phyloP scores from a whole-genome alignment of 2,329 filamentous ascomycete genomes.

The Alternaria alternata region DNA sequence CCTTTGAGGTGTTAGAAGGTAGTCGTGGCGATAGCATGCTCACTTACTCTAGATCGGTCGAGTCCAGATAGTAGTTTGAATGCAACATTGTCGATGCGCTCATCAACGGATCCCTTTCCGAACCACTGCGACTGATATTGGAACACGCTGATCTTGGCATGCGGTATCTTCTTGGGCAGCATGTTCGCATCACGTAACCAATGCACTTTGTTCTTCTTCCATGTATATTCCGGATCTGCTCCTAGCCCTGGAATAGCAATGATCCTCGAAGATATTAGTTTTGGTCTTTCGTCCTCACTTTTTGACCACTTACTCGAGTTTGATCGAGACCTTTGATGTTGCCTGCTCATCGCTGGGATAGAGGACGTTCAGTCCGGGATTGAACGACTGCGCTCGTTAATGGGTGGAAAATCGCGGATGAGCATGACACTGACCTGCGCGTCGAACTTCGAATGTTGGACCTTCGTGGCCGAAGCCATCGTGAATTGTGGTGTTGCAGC shows the following conservation, averaged over 20 bases:
- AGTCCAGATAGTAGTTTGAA: slow-evolving; percentile 33
- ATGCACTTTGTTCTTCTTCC: slow-evolving; percentile 34
- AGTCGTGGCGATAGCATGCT: not conserved
- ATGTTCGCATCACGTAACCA: slow-evolving; percentile 43
- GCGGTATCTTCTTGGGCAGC: slow-evolving; percentile 37
- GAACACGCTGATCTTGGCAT: slow-evolving; percentile 41
- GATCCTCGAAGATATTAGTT: slow-evolving; percentile 27
- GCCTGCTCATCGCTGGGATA: slow-evolving; percentile 26
- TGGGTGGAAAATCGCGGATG: not conserved
- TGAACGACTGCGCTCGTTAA: slow-evolving; percentile 19
- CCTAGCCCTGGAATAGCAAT: slow-evolving; percentile 43
- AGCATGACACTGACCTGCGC: slow-evolving; percentile 15
- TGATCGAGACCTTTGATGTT: slow-evolving; percentile 15
- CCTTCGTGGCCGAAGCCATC: slow-evolving; percentile 24
- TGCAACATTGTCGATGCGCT: slow-evolving; percentile 39
- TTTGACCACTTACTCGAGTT: slow-evolving; percentile 21
- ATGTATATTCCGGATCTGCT: slow-evolving; percentile 40
- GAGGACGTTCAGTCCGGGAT: slow-evolving; percentile 23
- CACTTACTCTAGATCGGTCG: slow-evolving; percentile 22
- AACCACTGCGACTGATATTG: slow-evolving; percentile 43
- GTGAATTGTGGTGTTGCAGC: not conserved
- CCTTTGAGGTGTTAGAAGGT: slow-evolving; percentile 18
- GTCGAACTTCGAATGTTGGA: slow-evolving; percentile 28
- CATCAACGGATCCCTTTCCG: slow-evolving; percentile 37
- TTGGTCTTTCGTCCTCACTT: not conserved